phyloP scores from a whole-genome alignment of 345 rosid genomes.

The Zanthoxylum bungeanum region DNA sequence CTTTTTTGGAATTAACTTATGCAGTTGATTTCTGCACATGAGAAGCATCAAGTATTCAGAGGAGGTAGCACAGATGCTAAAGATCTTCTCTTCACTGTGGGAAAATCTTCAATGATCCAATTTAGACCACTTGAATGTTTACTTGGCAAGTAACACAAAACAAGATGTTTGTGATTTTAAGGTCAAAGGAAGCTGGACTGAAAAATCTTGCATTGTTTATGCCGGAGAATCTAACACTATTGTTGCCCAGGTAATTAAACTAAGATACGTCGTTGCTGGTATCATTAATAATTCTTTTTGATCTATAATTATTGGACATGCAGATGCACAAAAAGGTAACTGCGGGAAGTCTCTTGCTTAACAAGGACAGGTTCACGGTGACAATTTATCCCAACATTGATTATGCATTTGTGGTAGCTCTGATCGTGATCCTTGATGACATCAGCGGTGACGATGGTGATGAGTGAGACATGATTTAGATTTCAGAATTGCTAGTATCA shows the following conservation, averaged over 20 bases:
- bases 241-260: slow-evolving; percentile 45
- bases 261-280: no score
- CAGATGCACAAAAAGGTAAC: slow-evolving; percentile 27
- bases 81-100: slow-evolving; percentile 38
- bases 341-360: slow-evolving; percentile 4
- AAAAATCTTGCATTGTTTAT: slow-evolving; percentile 38
- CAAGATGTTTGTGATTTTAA: slow-evolving; percentile 39
- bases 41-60: slow-evolving; percentile 46
- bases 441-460: neutral
- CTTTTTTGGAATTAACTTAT: no score
- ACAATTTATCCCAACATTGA: slow-evolving; percentile 24
- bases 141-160: slow-evolving; percentile 34
- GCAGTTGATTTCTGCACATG: slow-evolving; percentile 27
- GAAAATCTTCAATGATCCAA: slow-evolving; percentile 37
- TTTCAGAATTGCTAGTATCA: neutral
- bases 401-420: no score
- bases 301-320: neutral
- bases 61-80: slow-evolving; percentile 39
- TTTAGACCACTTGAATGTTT: slow-evolving; percentile 42
- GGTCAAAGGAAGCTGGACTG: no score
- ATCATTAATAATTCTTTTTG: no score
- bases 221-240: slow-evolving; percentile 35
- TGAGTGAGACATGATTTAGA: neutral
- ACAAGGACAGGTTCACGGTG: slow-evolving; percentile 29
- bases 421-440: slow-evolving; percentile 23